A percentile compares a stretch with the other conserved stretches of the same genome.
phyloP scores from a whole-genome alignment of 2,329 filamentous ascomycete species.

The Periconia sp. region DNA sequence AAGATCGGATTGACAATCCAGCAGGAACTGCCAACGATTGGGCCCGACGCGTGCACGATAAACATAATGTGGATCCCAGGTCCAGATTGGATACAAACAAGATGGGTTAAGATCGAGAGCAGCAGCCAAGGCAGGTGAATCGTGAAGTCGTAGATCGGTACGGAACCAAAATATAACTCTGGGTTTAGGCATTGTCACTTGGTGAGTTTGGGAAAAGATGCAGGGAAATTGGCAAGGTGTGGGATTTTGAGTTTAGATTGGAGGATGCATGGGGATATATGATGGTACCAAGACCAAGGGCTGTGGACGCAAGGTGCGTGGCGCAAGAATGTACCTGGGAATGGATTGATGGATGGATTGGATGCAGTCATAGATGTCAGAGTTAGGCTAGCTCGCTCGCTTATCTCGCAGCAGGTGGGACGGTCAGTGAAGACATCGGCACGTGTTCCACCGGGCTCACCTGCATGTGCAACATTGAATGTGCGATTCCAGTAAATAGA shows the following conservation, averaged over 20 bases:
- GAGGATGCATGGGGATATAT: neutral
- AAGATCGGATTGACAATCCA: constrained; percentile 74
- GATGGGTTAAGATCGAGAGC: constrained; percentile 70
- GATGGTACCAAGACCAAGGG: constrained; percentile 8
- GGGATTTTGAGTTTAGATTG: neutral
- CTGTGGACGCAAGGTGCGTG: neutral
- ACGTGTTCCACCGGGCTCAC: neutral
- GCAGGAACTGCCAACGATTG: constrained; percentile 72
- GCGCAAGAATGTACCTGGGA: no score
- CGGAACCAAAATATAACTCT: constrained; percentile 77
- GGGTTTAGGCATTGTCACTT: constrained; percentile 41
- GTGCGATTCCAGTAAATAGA: no score
- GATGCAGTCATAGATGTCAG: constrained; percentile 32
- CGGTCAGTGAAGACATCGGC: neutral
- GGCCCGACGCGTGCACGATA: constrained; percentile 69
- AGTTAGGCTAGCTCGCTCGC: constrained; percentile 16
- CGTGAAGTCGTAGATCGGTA: constrained; percentile 75
- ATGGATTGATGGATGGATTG: constrained; percentile 12
- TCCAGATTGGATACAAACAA: constrained; percentile 74
- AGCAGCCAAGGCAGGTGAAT: constrained; percentile 72
- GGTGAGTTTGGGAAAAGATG: neutral
- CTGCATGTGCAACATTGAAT: no score
- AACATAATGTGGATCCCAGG: constrained; percentile 80
- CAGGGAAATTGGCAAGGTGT: neutral
- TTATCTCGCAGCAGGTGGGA: constrained; percentile 16